Evolutionary conservation across 805 yeast species (phyloP).

Genomic region (Candida argentea): DNA sequence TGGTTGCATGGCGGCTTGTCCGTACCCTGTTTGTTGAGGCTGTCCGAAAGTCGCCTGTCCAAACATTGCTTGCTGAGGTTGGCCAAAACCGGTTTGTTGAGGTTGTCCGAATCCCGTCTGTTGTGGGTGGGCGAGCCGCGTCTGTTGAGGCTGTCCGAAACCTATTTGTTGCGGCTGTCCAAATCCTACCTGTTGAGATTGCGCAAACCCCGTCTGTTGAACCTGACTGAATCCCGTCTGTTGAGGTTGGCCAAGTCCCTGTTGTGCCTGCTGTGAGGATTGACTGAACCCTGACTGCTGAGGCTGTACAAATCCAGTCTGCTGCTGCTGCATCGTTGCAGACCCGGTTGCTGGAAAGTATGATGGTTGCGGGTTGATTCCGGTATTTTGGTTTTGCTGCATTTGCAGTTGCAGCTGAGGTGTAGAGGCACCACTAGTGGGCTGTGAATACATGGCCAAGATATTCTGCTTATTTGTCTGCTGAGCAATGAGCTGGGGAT

Average conservation of each 20-base stretch:
- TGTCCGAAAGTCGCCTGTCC: too few relatives aligned
- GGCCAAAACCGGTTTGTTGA: too few relatives aligned
- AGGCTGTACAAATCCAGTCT: slow-evolving; percentile 4
- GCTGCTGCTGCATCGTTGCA: slow-evolving; percentile 3
- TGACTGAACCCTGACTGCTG: slow-evolving; percentile 5
- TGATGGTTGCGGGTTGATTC: slow-evolving; percentile 3
- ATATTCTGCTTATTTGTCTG: slow-evolving; percentile 28
- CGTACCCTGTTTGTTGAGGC: too few relatives aligned
- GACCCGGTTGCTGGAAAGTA: slow-evolving; percentile 2
- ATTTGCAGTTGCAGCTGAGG: slow-evolving; percentile 4
- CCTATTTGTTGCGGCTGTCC: slow-evolving; percentile 5
- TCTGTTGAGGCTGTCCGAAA: slow-evolving; percentile 5
- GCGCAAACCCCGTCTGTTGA: slow-evolving; percentile 4
- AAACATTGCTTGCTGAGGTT: too few relatives aligned
- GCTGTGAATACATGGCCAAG: slow-evolving; percentile 33
- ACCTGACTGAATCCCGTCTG: slow-evolving; percentile 1
- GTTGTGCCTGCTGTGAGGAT: slow-evolving; percentile 1
- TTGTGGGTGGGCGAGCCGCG: too few relatives aligned
- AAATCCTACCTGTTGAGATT: slow-evolving; percentile 9
- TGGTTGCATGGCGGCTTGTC: too few relatives aligned
- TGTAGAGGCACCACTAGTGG: slow-evolving; percentile 12
- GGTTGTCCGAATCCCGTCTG: too few relatives aligned
- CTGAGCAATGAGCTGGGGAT: slow-evolving; percentile 14
- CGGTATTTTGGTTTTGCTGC: slow-evolving; percentile 5
- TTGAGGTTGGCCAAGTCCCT: slow-evolving; percentile 1